Evolutionary conservation across 441 rosid genomes (phyloP).

Genomic region (Viola pubescens): DNA sequence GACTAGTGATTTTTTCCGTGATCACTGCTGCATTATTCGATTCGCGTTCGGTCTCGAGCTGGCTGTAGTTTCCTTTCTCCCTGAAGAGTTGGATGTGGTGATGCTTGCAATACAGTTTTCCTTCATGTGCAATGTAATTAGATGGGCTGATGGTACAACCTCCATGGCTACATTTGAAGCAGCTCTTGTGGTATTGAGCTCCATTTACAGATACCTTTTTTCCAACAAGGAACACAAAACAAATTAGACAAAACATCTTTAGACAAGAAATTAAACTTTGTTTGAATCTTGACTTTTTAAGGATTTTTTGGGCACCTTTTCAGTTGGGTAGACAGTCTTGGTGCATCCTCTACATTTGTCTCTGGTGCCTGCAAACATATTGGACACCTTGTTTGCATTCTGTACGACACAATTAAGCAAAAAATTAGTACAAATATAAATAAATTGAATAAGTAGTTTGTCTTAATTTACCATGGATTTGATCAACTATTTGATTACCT

Average conservation of each 20-base stretch:
- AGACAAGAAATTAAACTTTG: background rate
- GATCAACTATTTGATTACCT: conserved; percentile 25
- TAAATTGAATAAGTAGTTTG: background rate
- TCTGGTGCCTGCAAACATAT: conserved; percentile 46
- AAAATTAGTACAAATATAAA: background rate
- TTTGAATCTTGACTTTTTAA: background rate
- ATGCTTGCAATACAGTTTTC: conserved; percentile 57
- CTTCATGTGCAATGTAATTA: conserved; percentile 48
- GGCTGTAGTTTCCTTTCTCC: conserved; percentile 59
- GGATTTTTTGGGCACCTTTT: conserved; percentile 29
- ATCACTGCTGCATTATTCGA: conserved; percentile 4
- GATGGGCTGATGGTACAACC: conserved; percentile 61
- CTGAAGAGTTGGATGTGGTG: conserved; percentile 57
- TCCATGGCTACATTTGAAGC: conserved; percentile 55
- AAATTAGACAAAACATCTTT: background rate
- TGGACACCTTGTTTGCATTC: conserved; percentile 39
- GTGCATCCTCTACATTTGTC: conserved; percentile 44
- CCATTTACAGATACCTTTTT: conserved; percentile 49
- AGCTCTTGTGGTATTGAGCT: conserved; percentile 42
- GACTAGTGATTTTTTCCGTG: conserved; percentile 11
- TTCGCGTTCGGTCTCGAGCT: conserved; percentile 38
- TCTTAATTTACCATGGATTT: background rate
- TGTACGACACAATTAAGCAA: conserved; percentile 12
- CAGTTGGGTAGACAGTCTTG: conserved; percentile 48
- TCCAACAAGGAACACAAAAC: background rate